Evolutionary conservation across 2,329 filamentous ascomycete species (phyloP).

Genomic region (Fusarium brevicatenulatum): DNA sequence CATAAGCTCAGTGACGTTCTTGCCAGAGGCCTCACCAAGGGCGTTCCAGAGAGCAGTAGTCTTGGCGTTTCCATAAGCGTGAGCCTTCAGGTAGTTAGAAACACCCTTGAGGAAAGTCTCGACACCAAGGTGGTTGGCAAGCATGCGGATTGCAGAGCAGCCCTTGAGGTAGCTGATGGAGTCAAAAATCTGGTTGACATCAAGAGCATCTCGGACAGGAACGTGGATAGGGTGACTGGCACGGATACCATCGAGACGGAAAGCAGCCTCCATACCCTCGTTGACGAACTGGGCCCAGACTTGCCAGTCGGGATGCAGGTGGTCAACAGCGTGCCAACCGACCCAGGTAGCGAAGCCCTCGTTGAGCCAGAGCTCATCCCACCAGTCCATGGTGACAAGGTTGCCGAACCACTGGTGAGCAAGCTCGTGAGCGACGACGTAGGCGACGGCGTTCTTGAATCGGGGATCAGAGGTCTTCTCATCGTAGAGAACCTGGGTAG

Average conservation of each 20-base stretch:
- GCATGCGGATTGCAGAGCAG: constrained; percentile 95
- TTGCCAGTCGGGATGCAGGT: constrained; percentile 96
- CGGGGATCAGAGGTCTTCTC: constrained; percentile 88
- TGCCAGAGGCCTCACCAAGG: constrained; percentile 85
- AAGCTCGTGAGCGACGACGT: constrained; percentile 97
- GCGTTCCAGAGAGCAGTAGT: constrained; percentile 93
- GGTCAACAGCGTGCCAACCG: constrained; percentile 90
- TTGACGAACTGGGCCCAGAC: constrained; percentile 98
- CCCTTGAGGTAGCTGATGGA: constrained; percentile 97
- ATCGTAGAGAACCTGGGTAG: constrained; percentile 95
- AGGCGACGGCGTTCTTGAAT: constrained; percentile 94
- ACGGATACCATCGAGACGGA: constrained; percentile 87
- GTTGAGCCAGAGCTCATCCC: constrained; percentile 92
- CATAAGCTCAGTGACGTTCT: constrained; percentile 90
- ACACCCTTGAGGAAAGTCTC: constrained; percentile 93
- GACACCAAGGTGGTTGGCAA: constrained; percentile 87
- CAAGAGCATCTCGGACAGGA: constrained; percentile 89
- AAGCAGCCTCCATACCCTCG: constrained; percentile 92
- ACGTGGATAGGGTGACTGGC: constrained; percentile 97
- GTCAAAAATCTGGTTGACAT: constrained; percentile 98
- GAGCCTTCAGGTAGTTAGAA: constrained; percentile 85
- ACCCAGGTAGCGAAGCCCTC: constrained; percentile 99
- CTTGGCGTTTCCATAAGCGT: constrained; percentile 90
- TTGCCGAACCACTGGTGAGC: constrained; percentile 98
- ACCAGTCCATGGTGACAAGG: constrained; percentile 97